Base-by-base conservation (phyloP, 257 asterid species). In the Pogostemon cablin region DNA sequence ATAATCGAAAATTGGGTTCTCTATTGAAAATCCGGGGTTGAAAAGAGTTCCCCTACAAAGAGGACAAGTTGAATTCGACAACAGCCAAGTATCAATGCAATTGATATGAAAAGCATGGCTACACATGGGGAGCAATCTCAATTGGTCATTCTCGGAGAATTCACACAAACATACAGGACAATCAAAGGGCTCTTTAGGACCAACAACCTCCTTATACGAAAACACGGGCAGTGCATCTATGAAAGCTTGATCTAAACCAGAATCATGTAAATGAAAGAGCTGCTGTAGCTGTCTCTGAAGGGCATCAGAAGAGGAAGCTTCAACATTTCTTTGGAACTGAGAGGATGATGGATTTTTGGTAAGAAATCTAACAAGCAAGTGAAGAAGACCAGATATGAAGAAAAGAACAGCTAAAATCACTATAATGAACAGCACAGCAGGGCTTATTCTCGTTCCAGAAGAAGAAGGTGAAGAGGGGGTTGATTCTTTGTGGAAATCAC, bases 21-120 rank as follows among this genome's bases (percentile, higher is more conserved):
- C 97, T 0, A 85, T 71, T 4, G 98, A 79, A 72, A 85, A 88
- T 4, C 89, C 96, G 0, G 97, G 96, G 66, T 83, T 86, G 73
- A 79, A 93, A 52, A 93, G 92, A 7, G 90, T 71, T 50, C 83
- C 90, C 69, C 98, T 79, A 64, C 98, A 93, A 39, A 93, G 95
- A n/a, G 98, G 98, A 53, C 98, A 93, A 0, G 96, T 85, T 3
- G 98, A 93, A 75, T 93, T 91, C 0, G 97, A 85, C 20, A 90
- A 77, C n/a, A 93, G 97, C 98, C 98, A 93, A 46, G 97, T 93
- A 60, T 91, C 98, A 10, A 90, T 91, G 68, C 98, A 93, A 15
- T 46, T 81, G 74, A 91, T 82, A 71, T 93, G 98, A 77, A 93
- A 93, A 49, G 98, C 98, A 79, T 93, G 98, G 82, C 97, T 85